These are phyloP conservation scores for Trichoderma koningiopsis DNA, from an alignment of 2,329 filamentous ascomycete species.

Conservation along the genomic window DNA sequence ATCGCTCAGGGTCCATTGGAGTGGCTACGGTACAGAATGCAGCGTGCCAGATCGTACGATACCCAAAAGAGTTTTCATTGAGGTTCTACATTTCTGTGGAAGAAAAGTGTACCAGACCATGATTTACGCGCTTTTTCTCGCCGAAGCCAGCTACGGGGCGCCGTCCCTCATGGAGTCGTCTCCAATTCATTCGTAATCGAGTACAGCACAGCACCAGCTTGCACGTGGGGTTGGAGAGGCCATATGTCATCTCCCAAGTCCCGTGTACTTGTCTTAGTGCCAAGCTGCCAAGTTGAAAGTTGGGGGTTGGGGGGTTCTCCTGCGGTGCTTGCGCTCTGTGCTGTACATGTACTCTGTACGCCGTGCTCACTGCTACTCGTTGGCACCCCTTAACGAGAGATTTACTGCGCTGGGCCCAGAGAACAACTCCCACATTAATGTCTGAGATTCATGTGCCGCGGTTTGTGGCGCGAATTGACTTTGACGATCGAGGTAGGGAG, in stretches of 20 bases:
- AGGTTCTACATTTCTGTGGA: neutral
- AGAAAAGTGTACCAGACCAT: neutral
- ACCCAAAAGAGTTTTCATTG: neutral
- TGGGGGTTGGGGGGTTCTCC: neutral
- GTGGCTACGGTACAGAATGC: neutral
- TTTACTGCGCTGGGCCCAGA: neutral
- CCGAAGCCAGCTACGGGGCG: neutral
- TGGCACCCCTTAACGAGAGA: no score
- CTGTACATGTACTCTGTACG: neutral
- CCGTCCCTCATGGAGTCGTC: neutral
- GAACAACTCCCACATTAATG: neutral
- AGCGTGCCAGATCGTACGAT: neutral
- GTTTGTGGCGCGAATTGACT: neutral
- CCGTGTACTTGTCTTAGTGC: neutral
- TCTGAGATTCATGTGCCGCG: neutral
- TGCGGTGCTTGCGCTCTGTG: neutral
- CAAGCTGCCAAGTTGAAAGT: neutral
- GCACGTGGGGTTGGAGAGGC: neutral
- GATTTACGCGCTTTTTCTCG: neutral
- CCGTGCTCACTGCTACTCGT: neutral
- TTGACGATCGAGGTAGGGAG: neutral
- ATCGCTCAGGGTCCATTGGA: neutral
- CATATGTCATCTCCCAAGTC: neutral
- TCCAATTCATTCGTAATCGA: neutral
- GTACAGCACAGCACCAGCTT: neutral